Evolutionary conservation across 1,284 basidiomycete species (phyloP), one percentile per base, ranked within the genome.

Genomic region (Mycena citricolor): DNA sequence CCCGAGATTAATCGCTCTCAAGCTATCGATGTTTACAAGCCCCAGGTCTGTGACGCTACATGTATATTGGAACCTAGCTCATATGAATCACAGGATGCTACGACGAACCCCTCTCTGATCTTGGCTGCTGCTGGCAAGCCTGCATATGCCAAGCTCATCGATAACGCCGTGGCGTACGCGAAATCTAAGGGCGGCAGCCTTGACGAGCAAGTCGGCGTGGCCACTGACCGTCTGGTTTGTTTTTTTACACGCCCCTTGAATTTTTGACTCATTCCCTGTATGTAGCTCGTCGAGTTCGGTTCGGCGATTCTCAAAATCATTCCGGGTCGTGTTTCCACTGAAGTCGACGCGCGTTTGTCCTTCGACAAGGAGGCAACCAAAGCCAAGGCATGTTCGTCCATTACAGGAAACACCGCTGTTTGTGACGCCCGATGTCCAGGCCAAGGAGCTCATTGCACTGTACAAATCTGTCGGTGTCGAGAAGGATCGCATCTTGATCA

Each of bases 241-340:
- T 29, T 33, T 19, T 28, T 13, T n/a, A 13, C n/a, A 13, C 4
- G 32, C 34, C 13, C 3, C 12, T 20, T 28, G 8, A 32, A 33
- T 42, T 39, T 7, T 28, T 34, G 35, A 35, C 12, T 23, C 20
- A 44, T 35, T n/a, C n/a, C n/a, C n/a, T 50, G 23, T 45, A 42
- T 42, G 13, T 56, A 93, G 90, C 84, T 97, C 52, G 92, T 98
- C 61, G 93, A 92, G 67, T 99, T 99, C 70, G 95, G 95, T 58
- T 87, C 84, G 68, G 93, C 90, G 74, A 98, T 99, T 65, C 79
- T 99, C 48, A 76, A 79, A 58, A 92, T 99, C 68, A 92, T 99
- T 63, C 95, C 97, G 50, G 97, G 95, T 54, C 90, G 95, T 69
- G 95, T 99, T 57, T 99, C 95, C 39, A 99, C 95, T 55, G 95